A percentile compares a stretch with the other conserved stretches of the same genome.
These are phyloP conservation scores for Pontederia paniculata DNA, from an alignment of 176 grass and related monocot species.

Conservation along the genomic window DNA sequence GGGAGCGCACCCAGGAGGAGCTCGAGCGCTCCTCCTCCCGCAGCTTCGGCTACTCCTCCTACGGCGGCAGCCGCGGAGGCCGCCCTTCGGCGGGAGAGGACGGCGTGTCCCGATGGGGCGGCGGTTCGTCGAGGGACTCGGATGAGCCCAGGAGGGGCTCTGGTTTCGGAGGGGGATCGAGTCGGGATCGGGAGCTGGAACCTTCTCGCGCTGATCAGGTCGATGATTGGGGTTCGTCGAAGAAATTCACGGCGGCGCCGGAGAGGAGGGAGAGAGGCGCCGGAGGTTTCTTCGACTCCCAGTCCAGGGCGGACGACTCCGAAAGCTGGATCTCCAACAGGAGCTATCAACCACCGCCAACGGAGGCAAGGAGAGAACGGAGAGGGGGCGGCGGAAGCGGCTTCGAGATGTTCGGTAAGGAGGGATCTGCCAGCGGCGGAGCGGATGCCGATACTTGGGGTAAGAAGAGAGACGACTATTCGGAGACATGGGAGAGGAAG, in stretches of 20 bases:
- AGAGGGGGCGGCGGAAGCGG: constrained; percentile 14
- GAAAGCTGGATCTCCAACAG: constrained; percentile 36
- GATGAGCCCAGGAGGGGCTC: constrained; percentile 39
- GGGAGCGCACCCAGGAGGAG: constrained; percentile 46
- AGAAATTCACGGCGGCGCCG: constrained; percentile 1
- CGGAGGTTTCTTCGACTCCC: constrained; percentile 14
- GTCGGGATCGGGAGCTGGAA: constrained; percentile 27
- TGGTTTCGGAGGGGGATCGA: constrained; percentile 14
- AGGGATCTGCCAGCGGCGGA: constrained; percentile 13
- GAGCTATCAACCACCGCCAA: constrained; percentile 6
- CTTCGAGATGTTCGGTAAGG: constrained; percentile 22
- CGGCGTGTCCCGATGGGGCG: constrained; percentile 9
- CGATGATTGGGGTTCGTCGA: constrained; percentile 19
- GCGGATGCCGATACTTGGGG: constrained; percentile 43
- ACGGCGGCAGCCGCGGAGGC: constrained; percentile 10
- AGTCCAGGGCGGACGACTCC: constrained; percentile 37
- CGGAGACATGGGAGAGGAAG: constrained; percentile 38
- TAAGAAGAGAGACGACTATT: constrained; percentile 18
- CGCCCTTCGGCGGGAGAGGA: constrained; percentile 1
- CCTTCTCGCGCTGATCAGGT: constrained; percentile 28
- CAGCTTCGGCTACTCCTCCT: constrained; percentile 22
- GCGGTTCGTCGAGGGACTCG: constrained; percentile 12
- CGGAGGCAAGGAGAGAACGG: constrained; percentile 25
- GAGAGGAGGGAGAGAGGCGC: constrained; percentile 7
- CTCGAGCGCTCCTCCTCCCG: constrained; percentile 31